Conservation (phyloP, 805 yeast species). For the Scheffersomyces stipitis region DNA sequence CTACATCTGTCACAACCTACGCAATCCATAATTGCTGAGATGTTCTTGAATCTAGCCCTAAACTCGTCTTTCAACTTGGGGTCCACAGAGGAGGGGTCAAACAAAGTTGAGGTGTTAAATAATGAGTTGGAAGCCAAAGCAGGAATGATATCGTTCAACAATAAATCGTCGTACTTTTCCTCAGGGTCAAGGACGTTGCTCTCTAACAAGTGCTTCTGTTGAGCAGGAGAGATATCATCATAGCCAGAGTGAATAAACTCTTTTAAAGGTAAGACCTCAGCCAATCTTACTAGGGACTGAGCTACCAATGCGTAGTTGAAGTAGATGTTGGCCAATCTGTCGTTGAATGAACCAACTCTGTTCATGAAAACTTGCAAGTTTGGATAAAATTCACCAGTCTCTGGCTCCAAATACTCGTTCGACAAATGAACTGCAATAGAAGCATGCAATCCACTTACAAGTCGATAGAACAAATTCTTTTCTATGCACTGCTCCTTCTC, state of each 20-base stretch:
- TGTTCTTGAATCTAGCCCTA: constrained; percentile 80
- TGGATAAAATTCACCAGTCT: constrained; percentile 81
- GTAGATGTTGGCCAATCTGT: constrained; percentile 83
- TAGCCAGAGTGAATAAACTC: constrained; percentile 25
- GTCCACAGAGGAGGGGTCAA: constrained; percentile 45
- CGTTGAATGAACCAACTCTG: constrained; percentile 88
- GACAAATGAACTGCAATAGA: constrained; percentile 91
- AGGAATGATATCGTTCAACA: constrained; percentile 35
- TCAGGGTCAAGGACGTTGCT: constrained; percentile 38
- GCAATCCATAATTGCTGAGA: constrained; percentile 93
- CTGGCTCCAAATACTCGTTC: constrained; percentile 64
- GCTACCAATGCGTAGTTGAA: constrained; percentile 88
- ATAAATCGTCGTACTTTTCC: constrained; percentile 19
- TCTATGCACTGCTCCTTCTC: constrained; percentile 65
- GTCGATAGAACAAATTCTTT: constrained; percentile 81
- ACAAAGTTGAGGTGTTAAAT: constrained; percentile 47
- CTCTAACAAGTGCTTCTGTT: constrained; percentile 46
- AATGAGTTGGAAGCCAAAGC: constrained; percentile 43
- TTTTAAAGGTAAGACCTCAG: constrained; percentile 27
- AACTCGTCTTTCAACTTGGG: constrained; percentile 77
- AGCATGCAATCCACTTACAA: constrained; percentile 92
- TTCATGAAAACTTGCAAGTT: constrained; percentile 78
- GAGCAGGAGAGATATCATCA: constrained; percentile 14
- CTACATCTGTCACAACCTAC: constrained; percentile 98
- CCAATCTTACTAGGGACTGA: constrained; percentile 70